Conservation (phyloP, 306 rosid genomes). For the Purshia tridentata region DNA sequence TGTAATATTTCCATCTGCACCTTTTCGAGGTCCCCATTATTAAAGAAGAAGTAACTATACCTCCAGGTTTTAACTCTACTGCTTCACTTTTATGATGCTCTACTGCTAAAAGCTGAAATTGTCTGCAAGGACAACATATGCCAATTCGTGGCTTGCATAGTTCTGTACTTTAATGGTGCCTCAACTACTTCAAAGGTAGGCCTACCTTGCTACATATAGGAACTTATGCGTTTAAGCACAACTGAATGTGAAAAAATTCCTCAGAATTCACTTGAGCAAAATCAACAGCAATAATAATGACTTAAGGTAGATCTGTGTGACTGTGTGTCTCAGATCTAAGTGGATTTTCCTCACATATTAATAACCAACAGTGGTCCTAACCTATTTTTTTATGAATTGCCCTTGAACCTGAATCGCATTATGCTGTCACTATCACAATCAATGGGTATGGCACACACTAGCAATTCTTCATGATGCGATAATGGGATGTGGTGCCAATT, state of each 20-base stretch:
- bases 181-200: slow-evolving; percentile 24
- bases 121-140: slow-evolving; percentile 34
- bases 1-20: neutral
- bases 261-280: neutral
- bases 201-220: slow-evolving; percentile 20
- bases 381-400: neutral
- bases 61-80: slow-evolving; percentile 9
- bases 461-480: slow-evolving; percentile 8
- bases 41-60: slow-evolving; percentile 11
- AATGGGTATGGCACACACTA: slow-evolving; percentile 7
- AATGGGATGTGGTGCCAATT: neutral
- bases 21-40: slow-evolving; percentile 11
- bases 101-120: slow-evolving; percentile 21
- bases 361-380: slow-evolving; percentile 1
- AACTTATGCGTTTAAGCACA: slow-evolving; percentile 5
- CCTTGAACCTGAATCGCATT: slow-evolving; percentile 4
- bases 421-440: slow-evolving; percentile 10
- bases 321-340: neutral
- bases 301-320: neutral
- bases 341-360: slow-evolving; percentile 4
- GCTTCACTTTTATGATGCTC: neutral
- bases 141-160: slow-evolving; percentile 14
- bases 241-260: slow-evolving; percentile 7
- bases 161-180: slow-evolving; percentile 28
- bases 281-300: neutral